Evolutionary conservation across 306 rosid species (phyloP), one percentile per base, ranked within the genome.

Genomic region (Glycyrrhiza uralensis): DNA sequence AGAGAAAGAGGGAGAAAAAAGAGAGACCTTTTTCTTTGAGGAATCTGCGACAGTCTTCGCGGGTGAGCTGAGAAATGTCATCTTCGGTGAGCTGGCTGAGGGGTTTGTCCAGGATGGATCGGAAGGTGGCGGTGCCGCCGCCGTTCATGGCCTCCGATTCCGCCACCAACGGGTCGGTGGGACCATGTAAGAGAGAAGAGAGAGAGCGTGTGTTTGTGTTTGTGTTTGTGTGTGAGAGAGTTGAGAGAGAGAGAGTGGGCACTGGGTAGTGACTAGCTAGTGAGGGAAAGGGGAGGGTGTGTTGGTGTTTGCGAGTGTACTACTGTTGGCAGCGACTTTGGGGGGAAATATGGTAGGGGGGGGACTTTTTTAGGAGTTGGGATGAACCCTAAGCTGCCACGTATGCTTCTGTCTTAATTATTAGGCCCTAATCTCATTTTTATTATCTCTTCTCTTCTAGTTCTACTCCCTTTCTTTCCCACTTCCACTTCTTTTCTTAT

Each of bases 11-110:
- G 20, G 4, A 46, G 1, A n/a, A n/a, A n/a, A n/a, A n/a, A n/a
- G n/a, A 15, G 22, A 9, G 57, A 87, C 99, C 99, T 91, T 95
- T 95, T 50, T 91, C 97, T 72, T 87, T 91, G 83, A 95, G 96
- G 77, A 82, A 95, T 59, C 87, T 95, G 79, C 99, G 97, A 79
- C 97, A 95, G 77, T 91, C 97, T 69, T 95, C 99, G 23, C 99
- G 97, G 29, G 99, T 95, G 90, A 95, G 93, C 84, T 95, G 96
- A 10, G 97, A 91, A 88, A 95, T 92, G 93, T 95, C 99, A 81
- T 95, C 97, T 76, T 95, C 99, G 19, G 97, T 95, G 66, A 95
- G 87, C 77, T 89, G 96, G 74, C 70, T 81, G 19, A 95, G 93
- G 50, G 99, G 99, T 74, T 88, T 95, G 80, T 89, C 96, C 14